A percentile compares a stretch with the other conserved stretches of the same genome.
Conservation (phyloP, 495 filamentous ascomycete species). For the Paragyromitra xinjiangensis region DNA sequence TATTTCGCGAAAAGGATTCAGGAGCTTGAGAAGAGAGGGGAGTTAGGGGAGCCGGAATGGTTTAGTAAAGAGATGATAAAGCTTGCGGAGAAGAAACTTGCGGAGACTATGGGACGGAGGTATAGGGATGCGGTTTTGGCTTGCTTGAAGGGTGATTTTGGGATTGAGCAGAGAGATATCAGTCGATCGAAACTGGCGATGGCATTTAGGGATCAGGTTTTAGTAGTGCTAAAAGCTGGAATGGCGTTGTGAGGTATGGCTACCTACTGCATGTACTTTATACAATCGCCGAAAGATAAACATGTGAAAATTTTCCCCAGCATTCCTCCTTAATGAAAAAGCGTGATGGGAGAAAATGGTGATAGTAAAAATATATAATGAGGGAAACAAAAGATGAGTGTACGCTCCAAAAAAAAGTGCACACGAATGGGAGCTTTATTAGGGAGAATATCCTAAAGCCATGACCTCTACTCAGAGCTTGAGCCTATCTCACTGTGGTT, state of each 20-base stretch:
- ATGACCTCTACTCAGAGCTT: too few species aligned
- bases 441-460: too few species aligned
- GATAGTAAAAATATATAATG: background rate
- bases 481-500: too few species aligned
- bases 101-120: constrained; percentile 17
- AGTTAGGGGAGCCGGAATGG: constrained; percentile 19
- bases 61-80: constrained; percentile 22
- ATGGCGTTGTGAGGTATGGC: constrained; percentile 10
- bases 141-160: constrained; percentile 19
- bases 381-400: background rate
- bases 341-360: background rate
- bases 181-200: constrained; percentile 23
- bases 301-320: background rate
- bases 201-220: constrained; percentile 21
- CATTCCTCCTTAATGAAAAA: background rate
- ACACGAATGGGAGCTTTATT: too few species aligned
- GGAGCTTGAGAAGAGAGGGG: constrained; percentile 17
- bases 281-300: background rate
- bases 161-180: constrained; percentile 15
- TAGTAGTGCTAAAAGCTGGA: constrained; percentile 18
- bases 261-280: background rate
- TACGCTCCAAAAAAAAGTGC: too few species aligned
- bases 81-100: constrained; percentile 33
- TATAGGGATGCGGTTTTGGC: constrained; percentile 30
- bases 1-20: constrained; percentile 24